phyloP scores from a whole-genome alignment of 2,329 filamentous ascomycete genomes.

The Aureobasidium sp. region DNA sequence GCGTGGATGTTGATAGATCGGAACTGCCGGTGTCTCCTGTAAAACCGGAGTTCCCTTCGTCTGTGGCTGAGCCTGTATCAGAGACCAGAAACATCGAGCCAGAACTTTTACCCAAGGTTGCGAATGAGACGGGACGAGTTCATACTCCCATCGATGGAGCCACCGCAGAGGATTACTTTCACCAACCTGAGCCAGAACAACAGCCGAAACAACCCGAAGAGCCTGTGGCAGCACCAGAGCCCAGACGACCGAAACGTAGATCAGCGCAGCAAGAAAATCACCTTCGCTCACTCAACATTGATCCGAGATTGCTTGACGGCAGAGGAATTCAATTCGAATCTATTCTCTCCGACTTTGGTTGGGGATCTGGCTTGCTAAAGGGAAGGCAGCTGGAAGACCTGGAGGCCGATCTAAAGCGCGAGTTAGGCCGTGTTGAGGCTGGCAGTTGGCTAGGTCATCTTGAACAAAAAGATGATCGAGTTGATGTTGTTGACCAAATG shows the following conservation, averaged over 20 bases:
- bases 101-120: background rate
- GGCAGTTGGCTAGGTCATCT: conserved; percentile 82
- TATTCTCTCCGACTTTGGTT: conserved; percentile 80
- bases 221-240: conserved; percentile 15
- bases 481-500: conserved; percentile 76
- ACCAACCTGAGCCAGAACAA: conserved; percentile 23
- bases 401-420: conserved; percentile 75
- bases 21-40: background rate
- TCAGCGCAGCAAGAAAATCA: conserved; percentile 73
- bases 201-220: conserved; percentile 26
- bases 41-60: background rate
- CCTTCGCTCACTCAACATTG: conserved; percentile 68
- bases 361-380: conserved; percentile 72
- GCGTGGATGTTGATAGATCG: conserved; percentile 12
- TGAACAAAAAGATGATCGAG: conserved; percentile 81
- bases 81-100: conserved; percentile 46
- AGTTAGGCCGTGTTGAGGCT: conserved; percentile 84
- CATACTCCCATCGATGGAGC: background rate
- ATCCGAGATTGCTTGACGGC: conserved; percentile 67
- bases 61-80: conserved; percentile 42
- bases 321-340: conserved; percentile 73
- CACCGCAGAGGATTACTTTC: conserved; percentile 1
- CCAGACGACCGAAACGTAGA: conserved; percentile 42
- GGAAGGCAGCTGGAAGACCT: conserved; percentile 71
- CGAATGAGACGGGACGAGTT: background rate